These are phyloP conservation scores for Crepidotus sp. DNA, from an alignment of 1,284 basidiomycete genomes.

Conservation along the genomic window DNA sequence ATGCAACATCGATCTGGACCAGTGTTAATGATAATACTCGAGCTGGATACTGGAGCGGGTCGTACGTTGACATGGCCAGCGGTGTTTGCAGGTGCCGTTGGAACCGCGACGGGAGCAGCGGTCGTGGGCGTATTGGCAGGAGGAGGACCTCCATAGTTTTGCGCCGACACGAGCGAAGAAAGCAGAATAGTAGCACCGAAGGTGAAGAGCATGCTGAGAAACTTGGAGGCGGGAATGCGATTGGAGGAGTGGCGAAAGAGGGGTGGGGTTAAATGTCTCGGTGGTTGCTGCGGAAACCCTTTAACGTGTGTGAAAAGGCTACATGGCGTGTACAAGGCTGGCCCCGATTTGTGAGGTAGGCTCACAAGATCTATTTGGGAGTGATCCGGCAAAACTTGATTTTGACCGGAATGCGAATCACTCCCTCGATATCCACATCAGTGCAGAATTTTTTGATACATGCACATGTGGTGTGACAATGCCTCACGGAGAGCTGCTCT, in stretches of 20 bases:
- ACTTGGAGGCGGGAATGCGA: background rate
- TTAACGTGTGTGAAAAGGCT: conserved; percentile 4
- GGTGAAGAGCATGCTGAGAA: conserved; percentile 8
- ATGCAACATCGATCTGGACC: conserved; percentile 38
- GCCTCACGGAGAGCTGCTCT: too few relatives aligned
- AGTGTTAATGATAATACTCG: background rate
- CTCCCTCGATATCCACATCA: conserved; percentile 3
- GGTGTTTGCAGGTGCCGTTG: conserved; percentile 37
- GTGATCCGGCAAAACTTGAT: conserved; percentile 13
- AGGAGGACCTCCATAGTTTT: conserved; percentile 20
- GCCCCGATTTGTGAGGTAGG: background rate
- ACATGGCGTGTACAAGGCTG: background rate
- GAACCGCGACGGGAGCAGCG: conserved; percentile 25
- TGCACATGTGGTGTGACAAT: background rate
- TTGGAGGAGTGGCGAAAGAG: background rate
- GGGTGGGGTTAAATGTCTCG: conserved; percentile 6
- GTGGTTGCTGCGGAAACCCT: conserved; percentile 14
- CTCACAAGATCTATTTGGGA: conserved; percentile 3
- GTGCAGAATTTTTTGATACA: background rate
- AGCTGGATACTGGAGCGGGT: background rate
- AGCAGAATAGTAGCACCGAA: conserved; percentile 2
- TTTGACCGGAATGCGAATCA: background rate
- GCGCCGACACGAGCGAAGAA: conserved; percentile 6
- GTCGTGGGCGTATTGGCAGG: conserved; percentile 21
- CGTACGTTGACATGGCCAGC: conserved; percentile 36